These are phyloP conservation scores for Dactylellina sp. DNA, from an alignment of 2,329 filamentous ascomycete genomes.

Conservation along the genomic window DNA sequence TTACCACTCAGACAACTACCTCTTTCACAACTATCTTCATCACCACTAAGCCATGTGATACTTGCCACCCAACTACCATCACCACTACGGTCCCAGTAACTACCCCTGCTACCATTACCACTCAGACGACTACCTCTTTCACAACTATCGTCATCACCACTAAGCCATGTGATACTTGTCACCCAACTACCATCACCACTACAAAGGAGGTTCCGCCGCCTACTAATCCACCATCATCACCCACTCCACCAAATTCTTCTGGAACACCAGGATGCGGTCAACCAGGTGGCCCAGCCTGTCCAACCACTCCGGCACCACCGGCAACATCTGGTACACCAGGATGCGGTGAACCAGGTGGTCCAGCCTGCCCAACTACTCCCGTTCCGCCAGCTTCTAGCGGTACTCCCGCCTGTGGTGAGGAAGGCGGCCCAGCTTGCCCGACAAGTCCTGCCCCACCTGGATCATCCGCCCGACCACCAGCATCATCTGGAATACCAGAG, in stretches of 20 bases:
- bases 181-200: conserved; percentile 26
- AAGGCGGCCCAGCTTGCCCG: conserved; percentile 13
- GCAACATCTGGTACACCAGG: neutral
- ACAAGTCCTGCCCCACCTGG: conserved; percentile 16
- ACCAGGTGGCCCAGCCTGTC: conserved; percentile 11
- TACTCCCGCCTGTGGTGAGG: conserved; percentile 1
- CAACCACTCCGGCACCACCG: conserved; percentile 9
- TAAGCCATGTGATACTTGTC: conserved; percentile 28
- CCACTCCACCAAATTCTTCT: neutral
- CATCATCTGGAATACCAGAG: neutral
- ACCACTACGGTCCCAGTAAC: conserved; percentile 32
- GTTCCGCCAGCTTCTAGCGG: conserved; percentile 1
- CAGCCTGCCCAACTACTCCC: conserved; percentile 17
- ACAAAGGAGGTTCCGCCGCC: conserved; percentile 2
- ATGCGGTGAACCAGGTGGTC: conserved; percentile 7
- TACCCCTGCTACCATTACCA: neutral
- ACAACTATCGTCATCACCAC: conserved; percentile 36
- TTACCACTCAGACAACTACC: conserved; percentile 3
- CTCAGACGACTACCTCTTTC: conserved; percentile 6
- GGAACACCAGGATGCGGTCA: conserved; percentile 1
- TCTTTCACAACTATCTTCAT: conserved; percentile 22
- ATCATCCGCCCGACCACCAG: neutral
- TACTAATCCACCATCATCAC: conserved; percentile 21
- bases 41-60: conserved; percentile 36
- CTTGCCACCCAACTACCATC: conserved; percentile 27